Base-by-base conservation (phyloP, 805 yeast genomes). In the Ogataea ganodermae region DNA sequence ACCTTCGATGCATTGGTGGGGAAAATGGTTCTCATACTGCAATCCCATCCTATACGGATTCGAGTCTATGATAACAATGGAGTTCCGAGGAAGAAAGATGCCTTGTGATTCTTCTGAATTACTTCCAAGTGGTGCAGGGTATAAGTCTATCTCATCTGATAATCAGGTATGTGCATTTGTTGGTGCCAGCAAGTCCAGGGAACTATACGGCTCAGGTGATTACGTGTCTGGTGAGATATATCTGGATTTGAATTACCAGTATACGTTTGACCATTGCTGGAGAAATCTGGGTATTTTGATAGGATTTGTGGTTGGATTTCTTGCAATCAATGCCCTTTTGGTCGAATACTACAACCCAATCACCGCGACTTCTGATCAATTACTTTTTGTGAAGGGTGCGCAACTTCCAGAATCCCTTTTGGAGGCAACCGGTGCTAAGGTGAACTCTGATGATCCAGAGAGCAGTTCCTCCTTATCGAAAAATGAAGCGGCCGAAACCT, bases 221-320 rank as follows among this genome's bases (percentile, higher is more conserved):
- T 60, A 61, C 46, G 84, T 82, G 22, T 59, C 59, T 53, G 88
- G 87, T 61, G 77, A 75, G 49, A 61, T 59, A 14, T 83, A 79
- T 56, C 46, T 81, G 9, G 51, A 52, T 5, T 57, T 57, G 4
- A 62, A 80, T 7, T 87, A 62, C 63, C 59, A 63, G 26, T 88
- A 82, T 69, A 59, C 58, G 14, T 78, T 73, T 59, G 49, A 64
- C 18, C 87, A 88, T 65, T 73, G 76, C 41, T 88, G 96, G 96
- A 80, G 95, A 69, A 85, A 88, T 61, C 73, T 83, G 48, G 96
- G 81, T 45, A 73, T 77, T 45, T 46, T 70, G 42, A 49, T 74
- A 53, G 75, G 62, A 4, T 76, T 70, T 56, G 62, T 69, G 42
- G 39, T 72, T 13, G 66, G 24, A 45, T 60, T 3, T 58, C 57